A percentile compares a stretch with the other conserved stretches of the same genome.
These are phyloP conservation scores for Rhizopus sp. DNA, from an alignment of 371 early-diverging fungal species.

Conservation along the genomic window DNA sequence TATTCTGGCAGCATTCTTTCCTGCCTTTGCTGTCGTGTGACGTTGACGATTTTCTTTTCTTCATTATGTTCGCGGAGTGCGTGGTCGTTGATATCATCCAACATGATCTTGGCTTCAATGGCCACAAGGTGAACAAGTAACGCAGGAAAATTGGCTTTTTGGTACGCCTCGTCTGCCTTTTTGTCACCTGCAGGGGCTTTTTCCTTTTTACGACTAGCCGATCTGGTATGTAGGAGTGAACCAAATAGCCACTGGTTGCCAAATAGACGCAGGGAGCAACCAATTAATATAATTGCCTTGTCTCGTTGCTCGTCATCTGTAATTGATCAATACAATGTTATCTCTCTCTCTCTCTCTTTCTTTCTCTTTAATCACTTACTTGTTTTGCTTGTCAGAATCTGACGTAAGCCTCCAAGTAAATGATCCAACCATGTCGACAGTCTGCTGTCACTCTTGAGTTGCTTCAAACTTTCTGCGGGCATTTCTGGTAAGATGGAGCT, in stretches of 20 bases:
- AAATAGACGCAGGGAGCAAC: slow-evolving; percentile 38
- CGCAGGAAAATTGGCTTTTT: slow-evolving; percentile 43
- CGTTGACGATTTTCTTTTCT: slow-evolving; percentile 12
- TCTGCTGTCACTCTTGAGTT: not conserved
- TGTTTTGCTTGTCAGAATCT: slow-evolving; percentile 13
- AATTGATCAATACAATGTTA: slow-evolving; percentile 27
- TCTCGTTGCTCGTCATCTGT: slow-evolving; percentile 38
- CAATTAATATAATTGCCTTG: slow-evolving; percentile 28
- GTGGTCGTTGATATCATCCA: slow-evolving; percentile 50
- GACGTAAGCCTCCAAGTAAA: slow-evolving; percentile 4
- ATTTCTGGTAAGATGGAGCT: slow-evolving; percentile 27
- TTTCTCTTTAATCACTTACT: slow-evolving; percentile 28
- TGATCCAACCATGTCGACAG: slow-evolving; percentile 15
- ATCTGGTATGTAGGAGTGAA: slow-evolving; percentile 30
- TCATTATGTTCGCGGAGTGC: slow-evolving; percentile 26
- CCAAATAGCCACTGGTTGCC: slow-evolving; percentile 50
- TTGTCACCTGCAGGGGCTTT: slow-evolving; percentile 17
- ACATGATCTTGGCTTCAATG: slow-evolving; percentile 53
- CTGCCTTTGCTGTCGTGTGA: slow-evolving; percentile 28
- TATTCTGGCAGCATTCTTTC: slow-evolving; percentile 46
- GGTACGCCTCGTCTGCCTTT: slow-evolving; percentile 11
- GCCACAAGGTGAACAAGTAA: slow-evolving; percentile 50
- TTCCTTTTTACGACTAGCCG: slow-evolving; percentile 25
- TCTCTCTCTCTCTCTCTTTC: slow-evolving; percentile 19
- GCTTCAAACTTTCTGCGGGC: slow-evolving; percentile 19